phyloP scores from a whole-genome alignment of 805 yeast genomes.

The Yarrowia alimentaria region DNA sequence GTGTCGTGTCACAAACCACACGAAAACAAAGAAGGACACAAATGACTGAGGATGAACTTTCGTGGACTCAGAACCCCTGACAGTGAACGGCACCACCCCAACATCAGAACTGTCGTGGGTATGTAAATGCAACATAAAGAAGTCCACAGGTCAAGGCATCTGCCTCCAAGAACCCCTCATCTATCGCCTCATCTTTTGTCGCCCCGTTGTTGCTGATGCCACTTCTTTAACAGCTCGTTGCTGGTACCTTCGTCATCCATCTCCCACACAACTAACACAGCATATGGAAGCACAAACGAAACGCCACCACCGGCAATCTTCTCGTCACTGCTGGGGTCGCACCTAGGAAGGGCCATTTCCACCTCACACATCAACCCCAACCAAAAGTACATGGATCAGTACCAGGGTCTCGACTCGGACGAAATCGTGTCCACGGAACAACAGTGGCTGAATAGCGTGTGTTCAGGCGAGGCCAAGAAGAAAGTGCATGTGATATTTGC shows the following conservation, averaged over 20 bases:
- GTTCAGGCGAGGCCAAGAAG: conserved; percentile 35
- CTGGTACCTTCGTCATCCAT: background rate
- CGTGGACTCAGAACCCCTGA: too few relatives aligned
- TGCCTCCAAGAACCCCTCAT: too few relatives aligned
- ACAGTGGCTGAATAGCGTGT: conserved; percentile 32
- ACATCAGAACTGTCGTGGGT: too few relatives aligned
- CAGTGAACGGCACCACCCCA: too few relatives aligned
- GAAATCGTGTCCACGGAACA: conserved; percentile 31
- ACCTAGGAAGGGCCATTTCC: conserved; percentile 32
- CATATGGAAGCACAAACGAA: conserved; percentile 5
- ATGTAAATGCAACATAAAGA: too few relatives aligned
- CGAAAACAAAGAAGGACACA: too few relatives aligned
- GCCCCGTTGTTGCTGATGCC: background rate
- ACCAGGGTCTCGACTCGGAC: conserved; percentile 24
- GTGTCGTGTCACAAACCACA: too few relatives aligned
- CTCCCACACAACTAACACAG: background rate
- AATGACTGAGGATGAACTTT: too few relatives aligned
- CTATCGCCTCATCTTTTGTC: too few relatives aligned
- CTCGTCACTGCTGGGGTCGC: conserved; percentile 33
- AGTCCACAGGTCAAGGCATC: too few relatives aligned
- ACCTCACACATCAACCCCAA: conserved; percentile 32
- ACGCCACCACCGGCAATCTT: conserved; percentile 28
- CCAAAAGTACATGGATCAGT: conserved; percentile 3
- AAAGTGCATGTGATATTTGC: conserved; percentile 38
- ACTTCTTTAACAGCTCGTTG: background rate